These are phyloP conservation scores for Saitozyma podzolica DNA, from an alignment of 768 basidiomycete species.

Conservation along the genomic window DNA sequence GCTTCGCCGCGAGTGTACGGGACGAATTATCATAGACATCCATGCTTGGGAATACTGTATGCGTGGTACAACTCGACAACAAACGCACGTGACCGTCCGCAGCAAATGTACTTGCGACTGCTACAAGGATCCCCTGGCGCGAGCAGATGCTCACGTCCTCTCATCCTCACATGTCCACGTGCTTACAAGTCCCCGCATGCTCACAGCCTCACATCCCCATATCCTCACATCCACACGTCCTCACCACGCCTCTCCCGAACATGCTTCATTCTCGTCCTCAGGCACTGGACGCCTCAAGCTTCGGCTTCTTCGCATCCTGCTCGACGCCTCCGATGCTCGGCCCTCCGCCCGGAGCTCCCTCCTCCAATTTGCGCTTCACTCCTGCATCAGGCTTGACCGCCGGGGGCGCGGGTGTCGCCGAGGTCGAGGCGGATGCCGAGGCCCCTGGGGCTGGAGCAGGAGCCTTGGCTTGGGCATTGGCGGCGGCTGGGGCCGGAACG, in stretches of 20 bases:
- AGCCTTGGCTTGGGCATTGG: neutral
- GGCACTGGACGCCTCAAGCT: conserved; percentile 20
- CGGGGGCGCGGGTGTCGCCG: conserved; percentile 1
- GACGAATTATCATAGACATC: no score
- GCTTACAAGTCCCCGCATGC: neutral
- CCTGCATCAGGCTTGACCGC: conserved; percentile 1
- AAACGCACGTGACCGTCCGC: no score
- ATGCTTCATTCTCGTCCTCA: no score
- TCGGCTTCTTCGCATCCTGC: conserved; percentile 31
- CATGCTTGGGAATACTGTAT: no score
- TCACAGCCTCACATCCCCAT: neutral
- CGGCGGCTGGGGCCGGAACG: neutral
- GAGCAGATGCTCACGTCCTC: neutral
- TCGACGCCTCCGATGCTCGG: conserved; percentile 4
- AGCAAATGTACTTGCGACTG: no score
- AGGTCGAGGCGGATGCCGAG: neutral
- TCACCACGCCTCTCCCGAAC: no score
- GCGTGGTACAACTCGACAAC: no score
- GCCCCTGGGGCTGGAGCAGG: neutral
- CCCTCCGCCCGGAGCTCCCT: neutral
- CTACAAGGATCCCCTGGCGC: no score
- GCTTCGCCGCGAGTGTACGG: no score
- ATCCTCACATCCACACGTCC: neutral
- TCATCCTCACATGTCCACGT: neutral
- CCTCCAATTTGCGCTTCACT: conserved; percentile 28